A percentile compares a stretch with the other conserved stretches of the same genome.
phyloP scores from a whole-genome alignment of 805 yeast species.

The Tetrapisispora iriomotensis region DNA sequence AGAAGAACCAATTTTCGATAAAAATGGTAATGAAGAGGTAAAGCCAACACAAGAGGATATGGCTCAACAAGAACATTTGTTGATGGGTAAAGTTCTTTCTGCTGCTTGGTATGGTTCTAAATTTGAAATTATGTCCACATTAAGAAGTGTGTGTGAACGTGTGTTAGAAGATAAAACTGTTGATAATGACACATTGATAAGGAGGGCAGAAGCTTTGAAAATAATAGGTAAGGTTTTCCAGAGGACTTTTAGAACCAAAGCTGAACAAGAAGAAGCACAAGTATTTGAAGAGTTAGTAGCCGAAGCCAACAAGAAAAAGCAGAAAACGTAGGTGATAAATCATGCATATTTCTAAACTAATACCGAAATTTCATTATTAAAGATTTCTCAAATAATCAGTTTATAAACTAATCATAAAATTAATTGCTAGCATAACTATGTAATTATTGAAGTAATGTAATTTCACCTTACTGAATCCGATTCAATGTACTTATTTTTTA shows the following conservation, averaged over 20 bases:
- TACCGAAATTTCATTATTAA: too few species aligned
- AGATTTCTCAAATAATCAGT: too few species aligned
- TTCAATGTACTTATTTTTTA: too few species aligned
- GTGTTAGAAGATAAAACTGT: constrained; percentile 51
- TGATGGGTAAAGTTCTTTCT: constrained; percentile 70
- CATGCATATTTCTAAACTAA: too few species aligned
- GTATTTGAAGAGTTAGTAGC: constrained; percentile 63
- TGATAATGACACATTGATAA: constrained; percentile 36
- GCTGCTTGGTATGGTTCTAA: constrained; percentile 83
- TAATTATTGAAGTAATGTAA: too few species aligned
- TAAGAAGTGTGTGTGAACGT: constrained; percentile 60
- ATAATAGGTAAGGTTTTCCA: constrained; percentile 56
- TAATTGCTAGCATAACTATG: too few species aligned
- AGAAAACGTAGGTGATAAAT: constrained; percentile 5
- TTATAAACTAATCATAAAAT: too few species aligned
- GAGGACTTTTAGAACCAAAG: constrained; percentile 49
- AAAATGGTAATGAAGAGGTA: constrained; percentile 42
- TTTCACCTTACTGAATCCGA: too few species aligned
- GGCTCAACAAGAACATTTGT: constrained; percentile 61
- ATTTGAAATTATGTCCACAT: constrained; percentile 65
- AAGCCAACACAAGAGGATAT: constrained; percentile 53
- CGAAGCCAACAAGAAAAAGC: constrained; percentile 39
- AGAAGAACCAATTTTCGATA: constrained; percentile 35
- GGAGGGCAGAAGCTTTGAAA: constrained; percentile 54
- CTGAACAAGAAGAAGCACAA: constrained; percentile 67